phyloP scores from a whole-genome alignment of 768 basidiomycete species.

The Boletus rubescentipes region DNA sequence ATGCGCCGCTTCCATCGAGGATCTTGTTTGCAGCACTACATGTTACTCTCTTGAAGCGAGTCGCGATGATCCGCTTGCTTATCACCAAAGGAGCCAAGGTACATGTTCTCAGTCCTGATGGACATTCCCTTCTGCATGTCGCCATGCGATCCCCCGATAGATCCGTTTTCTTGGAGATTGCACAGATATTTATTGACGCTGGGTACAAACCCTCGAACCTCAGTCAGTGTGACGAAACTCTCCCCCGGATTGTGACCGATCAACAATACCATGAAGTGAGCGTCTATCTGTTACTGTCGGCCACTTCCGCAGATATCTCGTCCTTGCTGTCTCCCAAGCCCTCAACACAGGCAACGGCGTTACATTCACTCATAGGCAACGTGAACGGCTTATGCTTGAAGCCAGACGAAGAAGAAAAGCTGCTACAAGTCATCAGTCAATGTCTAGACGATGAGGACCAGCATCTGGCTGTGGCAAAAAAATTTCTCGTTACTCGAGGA shows the following conservation, averaged over 20 bases:
- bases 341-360: neutral
- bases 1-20: neutral
- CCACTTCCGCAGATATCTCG: neutral
- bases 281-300: neutral
- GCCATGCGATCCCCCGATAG: neutral
- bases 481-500: neutral
- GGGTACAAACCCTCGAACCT: neutral
- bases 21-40: neutral
- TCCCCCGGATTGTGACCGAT: neutral
- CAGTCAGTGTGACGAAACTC: neutral
- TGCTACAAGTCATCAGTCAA: neutral
- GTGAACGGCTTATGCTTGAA: neutral
- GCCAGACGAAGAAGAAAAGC: neutral
- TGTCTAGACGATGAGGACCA: neutral
- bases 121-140: neutral
- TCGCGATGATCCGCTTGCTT: slow-evolving; percentile 1
- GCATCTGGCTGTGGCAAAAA: neutral
- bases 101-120: neutral
- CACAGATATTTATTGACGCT: neutral
- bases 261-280: neutral
- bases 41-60: neutral
- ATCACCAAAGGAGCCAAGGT: neutral
- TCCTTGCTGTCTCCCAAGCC: neutral
- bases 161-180: neutral
- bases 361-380: neutral